These are phyloP conservation scores for Wickerhamiella shivajii DNA, from an alignment of 805 yeast genomes.

Conservation along the genomic window DNA sequence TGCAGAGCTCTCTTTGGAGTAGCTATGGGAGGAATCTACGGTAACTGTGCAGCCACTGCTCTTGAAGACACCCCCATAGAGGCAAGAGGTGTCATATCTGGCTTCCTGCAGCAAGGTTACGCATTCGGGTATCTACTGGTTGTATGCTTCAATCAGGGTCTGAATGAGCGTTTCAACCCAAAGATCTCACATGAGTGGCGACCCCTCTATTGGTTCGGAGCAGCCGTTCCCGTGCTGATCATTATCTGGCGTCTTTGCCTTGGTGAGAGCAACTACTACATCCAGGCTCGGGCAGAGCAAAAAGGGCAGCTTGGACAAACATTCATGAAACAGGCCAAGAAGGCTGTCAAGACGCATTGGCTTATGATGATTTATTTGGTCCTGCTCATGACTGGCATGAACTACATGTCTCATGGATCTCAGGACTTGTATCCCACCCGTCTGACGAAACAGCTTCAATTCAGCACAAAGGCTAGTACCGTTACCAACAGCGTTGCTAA, in stretches of 20 bases:
- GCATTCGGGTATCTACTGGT: slow-evolving; percentile 56
- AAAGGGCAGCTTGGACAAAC: slow-evolving; percentile 13
- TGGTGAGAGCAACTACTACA: slow-evolving; percentile 47
- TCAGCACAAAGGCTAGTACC: slow-evolving; percentile 34
- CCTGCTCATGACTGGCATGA: slow-evolving; percentile 51
- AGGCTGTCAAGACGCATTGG: slow-evolving; percentile 40
- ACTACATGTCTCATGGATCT: slow-evolving; percentile 60
- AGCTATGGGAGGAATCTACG: slow-evolving; percentile 60
- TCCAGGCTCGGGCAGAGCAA: slow-evolving; percentile 22
- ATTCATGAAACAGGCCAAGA: slow-evolving; percentile 23
- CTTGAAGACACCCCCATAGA: slow-evolving; percentile 47
- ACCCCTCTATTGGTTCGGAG: slow-evolving; percentile 57
- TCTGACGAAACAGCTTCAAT: slow-evolving; percentile 37
- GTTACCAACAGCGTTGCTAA: slow-evolving; percentile 51
- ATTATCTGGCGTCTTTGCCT: slow-evolving; percentile 41
- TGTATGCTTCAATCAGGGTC: slow-evolving; percentile 50
- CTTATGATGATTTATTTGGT: slow-evolving; percentile 42
- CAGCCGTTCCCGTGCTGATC: slow-evolving; percentile 49
- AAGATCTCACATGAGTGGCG: slow-evolving; percentile 47
- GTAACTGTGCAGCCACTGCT: slow-evolving; percentile 51
- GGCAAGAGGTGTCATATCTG: slow-evolving; percentile 49
- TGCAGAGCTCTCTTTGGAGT: slow-evolving; percentile 51
- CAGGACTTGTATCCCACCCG: slow-evolving; percentile 61
- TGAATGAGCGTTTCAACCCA: too few species aligned
- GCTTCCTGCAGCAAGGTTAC: slow-evolving; percentile 70